Evolutionary conservation across 2,329 filamentous ascomycete species (phyloP).

Genomic region (Fusarium sp.): DNA sequence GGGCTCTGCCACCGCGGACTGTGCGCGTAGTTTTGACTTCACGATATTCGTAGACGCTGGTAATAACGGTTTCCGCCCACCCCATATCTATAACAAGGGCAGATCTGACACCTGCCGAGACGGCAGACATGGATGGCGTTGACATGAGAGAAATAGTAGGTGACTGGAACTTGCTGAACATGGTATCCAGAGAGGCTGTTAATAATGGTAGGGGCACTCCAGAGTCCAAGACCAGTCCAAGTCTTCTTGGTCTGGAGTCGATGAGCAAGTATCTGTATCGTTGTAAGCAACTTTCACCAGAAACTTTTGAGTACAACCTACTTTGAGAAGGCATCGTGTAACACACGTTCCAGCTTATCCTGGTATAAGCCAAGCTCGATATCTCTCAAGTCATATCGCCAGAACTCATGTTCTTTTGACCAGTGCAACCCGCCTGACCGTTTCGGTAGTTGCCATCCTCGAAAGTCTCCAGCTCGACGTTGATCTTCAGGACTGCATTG

Average conservation of each 20-base stretch:
- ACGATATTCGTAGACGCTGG: constrained; percentile 89
- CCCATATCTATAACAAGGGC: constrained; percentile 90
- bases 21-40: constrained; percentile 80
- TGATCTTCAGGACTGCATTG: constrained; percentile 81
- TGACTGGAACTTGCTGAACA: constrained; percentile 85
- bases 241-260: constrained; percentile 80
- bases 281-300: constrained; percentile 26
- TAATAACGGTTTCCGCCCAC: constrained; percentile 90
- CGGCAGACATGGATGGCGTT: constrained; percentile 77
- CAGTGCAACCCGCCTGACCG: constrained; percentile 65
- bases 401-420: constrained; percentile 79
- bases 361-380: constrained; percentile 83
- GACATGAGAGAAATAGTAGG: constrained; percentile 86
- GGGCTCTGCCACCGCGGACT: constrained; percentile 77
- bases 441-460: constrained; percentile 72
- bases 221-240: constrained; percentile 82
- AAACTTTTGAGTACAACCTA: constrained; percentile 54
- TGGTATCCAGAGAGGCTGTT: constrained; percentile 78
- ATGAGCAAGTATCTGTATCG: constrained; percentile 70
- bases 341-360: constrained; percentile 85
- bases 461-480: constrained; percentile 83
- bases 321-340: constrained; percentile 86
- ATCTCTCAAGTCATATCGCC: constrained; percentile 78
- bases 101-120: constrained; percentile 87
- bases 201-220: constrained; percentile 82